Conservation (phyloP, 495 filamentous ascomycete species). For the Trichoderma asperelloides region DNA sequence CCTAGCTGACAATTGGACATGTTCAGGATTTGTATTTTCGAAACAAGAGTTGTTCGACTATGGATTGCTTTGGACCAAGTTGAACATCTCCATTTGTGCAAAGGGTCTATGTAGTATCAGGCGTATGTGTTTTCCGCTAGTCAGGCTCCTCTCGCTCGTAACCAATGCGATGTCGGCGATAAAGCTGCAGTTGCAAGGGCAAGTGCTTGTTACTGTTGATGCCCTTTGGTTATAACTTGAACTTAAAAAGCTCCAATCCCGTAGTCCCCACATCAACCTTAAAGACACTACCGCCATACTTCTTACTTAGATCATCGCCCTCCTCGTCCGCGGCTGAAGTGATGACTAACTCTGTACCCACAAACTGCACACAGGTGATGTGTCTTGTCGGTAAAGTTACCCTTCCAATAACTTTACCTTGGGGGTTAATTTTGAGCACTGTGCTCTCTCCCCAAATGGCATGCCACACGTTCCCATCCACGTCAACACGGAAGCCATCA, state of each 20-base stretch:
- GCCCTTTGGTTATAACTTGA: conserved; percentile 32
- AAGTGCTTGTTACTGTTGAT: not conserved
- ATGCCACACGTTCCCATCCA: conserved; percentile 65
- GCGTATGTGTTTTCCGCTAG: too few relatives aligned
- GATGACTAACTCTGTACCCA: conserved; percentile 65
- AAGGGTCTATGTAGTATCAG: too few relatives aligned
- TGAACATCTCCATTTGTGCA: too few relatives aligned
- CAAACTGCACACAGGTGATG: conserved; percentile 64
- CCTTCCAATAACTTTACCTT: conserved; percentile 56
- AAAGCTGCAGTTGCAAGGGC: not conserved
- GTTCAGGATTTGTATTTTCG: too few relatives aligned
- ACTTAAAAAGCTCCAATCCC: conserved; percentile 49
- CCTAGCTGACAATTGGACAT: too few relatives aligned
- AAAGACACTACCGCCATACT: conserved; percentile 58
- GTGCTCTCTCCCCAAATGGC: conserved; percentile 65
- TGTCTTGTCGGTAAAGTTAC: conserved; percentile 58
- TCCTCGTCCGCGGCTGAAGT: conserved; percentile 58
- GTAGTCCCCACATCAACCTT: conserved; percentile 57
- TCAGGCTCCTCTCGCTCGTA: too few relatives aligned
- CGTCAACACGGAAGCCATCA: conserved; percentile 68
- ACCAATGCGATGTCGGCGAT: not conserved
- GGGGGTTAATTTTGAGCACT: conserved; percentile 57
- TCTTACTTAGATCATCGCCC: conserved; percentile 47
- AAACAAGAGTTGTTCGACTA: too few relatives aligned
- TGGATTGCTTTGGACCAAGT: too few relatives aligned